Evolutionary conservation across 352 stramenopile genomes (phyloP).

Genomic region (Phytophthora colocasiae): DNA sequence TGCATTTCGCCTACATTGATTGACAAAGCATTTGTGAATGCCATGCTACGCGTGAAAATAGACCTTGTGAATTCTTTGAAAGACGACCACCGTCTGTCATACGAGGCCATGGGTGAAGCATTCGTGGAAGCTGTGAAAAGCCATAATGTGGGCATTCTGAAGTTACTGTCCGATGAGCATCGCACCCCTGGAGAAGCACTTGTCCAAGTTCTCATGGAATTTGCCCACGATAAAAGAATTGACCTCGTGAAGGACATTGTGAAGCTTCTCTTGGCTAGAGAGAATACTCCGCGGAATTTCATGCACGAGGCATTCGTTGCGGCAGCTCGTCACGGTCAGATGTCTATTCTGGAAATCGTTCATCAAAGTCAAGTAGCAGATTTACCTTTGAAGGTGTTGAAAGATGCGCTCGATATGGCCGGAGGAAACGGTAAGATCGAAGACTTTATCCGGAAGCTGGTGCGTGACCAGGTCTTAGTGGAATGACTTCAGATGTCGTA

Average conservation of each 20-base stretch:
- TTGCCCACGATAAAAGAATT: background rate
- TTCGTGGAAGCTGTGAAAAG: background rate
- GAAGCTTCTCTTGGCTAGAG: background rate
- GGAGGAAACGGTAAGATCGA: background rate
- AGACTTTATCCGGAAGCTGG: background rate
- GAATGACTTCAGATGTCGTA: background rate
- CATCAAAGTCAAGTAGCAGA: background rate
- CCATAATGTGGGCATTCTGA: background rate
- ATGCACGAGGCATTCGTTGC: background rate
- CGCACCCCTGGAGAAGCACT: background rate
- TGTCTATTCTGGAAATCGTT: background rate
- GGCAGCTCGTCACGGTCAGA: background rate
- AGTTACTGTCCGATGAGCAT: background rate
- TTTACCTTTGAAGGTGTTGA: background rate
- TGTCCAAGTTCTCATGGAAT: background rate
- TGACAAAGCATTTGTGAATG: background rate
- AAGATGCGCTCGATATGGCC: background rate
- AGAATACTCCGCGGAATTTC: background rate
- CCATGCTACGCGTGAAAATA: too few relatives aligned
- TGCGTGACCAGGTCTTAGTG: background rate
- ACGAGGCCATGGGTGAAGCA: background rate
- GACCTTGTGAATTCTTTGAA: background rate
- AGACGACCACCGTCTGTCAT: background rate
- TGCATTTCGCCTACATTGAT: background rate
- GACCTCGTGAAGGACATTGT: background rate